These are phyloP conservation scores for Populus deltoides DNA, from an alignment of 345 rosid genomes.

Conservation along the genomic window DNA sequence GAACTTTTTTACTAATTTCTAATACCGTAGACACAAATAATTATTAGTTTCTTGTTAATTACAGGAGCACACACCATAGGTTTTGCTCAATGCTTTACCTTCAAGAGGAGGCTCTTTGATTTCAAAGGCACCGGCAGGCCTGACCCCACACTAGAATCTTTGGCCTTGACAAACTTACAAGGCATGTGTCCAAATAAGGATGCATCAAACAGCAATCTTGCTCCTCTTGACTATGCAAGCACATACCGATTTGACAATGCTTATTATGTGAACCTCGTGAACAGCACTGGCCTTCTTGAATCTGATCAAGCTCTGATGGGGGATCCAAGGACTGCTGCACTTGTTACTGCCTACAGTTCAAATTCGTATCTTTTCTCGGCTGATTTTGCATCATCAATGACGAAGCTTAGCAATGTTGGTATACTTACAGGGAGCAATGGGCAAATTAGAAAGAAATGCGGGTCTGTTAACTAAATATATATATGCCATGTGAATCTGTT, in stretches of 20 bases:
- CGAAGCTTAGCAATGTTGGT: conserved; percentile 58
- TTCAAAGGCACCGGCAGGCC: conserved; percentile 71
- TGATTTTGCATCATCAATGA: conserved; percentile 73
- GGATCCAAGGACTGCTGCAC: conserved; percentile 44
- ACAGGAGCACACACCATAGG: conserved; percentile 90
- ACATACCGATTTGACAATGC: conserved; percentile 56
- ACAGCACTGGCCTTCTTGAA: conserved; percentile 54
- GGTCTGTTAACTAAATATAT: conserved; percentile 45
- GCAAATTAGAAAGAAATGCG: conserved; percentile 62
- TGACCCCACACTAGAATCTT: conserved; percentile 61
- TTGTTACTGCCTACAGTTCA: conserved; percentile 53
- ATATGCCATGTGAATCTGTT: not conserved
- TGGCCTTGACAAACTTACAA: conserved; percentile 19
- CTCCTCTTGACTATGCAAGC: conserved; percentile 55
- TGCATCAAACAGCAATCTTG: conserved; percentile 54
- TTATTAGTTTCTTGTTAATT: not conserved
- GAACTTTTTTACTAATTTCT: not conserved
- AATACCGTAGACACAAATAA: not conserved
- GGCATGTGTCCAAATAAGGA: conserved; percentile 58
- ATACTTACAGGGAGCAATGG: conserved; percentile 60
- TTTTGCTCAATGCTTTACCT: conserved; percentile 75
- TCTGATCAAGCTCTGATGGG: conserved; percentile 65
- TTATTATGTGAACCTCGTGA: conserved; percentile 42
- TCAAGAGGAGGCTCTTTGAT: conserved; percentile 75
- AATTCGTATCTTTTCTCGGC: conserved; percentile 46